Conservation (phyloP, 176 grass and related monocot genomes). For the Lolium multiflorum region DNA sequence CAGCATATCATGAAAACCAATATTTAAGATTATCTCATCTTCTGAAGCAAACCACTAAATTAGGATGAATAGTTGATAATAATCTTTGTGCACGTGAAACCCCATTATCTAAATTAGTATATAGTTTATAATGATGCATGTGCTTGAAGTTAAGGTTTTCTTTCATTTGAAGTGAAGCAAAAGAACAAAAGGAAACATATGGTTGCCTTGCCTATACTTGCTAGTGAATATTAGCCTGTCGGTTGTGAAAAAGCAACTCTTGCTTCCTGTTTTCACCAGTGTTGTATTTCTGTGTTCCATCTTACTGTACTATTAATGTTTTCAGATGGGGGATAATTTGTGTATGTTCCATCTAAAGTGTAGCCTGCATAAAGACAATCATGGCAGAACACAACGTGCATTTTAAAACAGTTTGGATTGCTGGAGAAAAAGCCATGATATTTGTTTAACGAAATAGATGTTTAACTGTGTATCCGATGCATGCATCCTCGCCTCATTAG, state of each 20-base stretch:
- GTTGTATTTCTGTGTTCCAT: neutral
- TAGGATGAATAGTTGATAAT: slow-evolving; percentile 18
- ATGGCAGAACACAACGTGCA: slow-evolving; percentile 15
- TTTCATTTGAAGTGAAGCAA: slow-evolving; percentile 37
- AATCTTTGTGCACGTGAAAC: slow-evolving; percentile 24
- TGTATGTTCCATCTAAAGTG: neutral
- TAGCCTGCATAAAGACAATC: slow-evolving; percentile 24
- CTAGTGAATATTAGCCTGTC: slow-evolving; percentile 3
- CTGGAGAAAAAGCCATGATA: neutral
- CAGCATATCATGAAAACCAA: slow-evolving; percentile 15
- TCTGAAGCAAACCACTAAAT: slow-evolving; percentile 21
- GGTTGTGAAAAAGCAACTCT: neutral
- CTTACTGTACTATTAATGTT: slow-evolving; percentile 33
- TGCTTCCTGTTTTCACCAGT: slow-evolving; percentile 10
- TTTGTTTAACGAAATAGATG: slow-evolving; percentile 23
- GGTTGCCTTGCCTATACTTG: neutral
- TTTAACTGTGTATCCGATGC: neutral
- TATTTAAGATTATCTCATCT: neutral
- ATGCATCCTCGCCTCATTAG: slow-evolving; percentile 6
- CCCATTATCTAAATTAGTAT: slow-evolving; percentile 15
- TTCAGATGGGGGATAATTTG: slow-evolving; percentile 21
- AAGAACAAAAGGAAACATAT: neutral
- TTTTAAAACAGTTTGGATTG: slow-evolving; percentile 16
- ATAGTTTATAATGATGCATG: slow-evolving; percentile 26
- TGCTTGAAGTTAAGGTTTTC: slow-evolving; percentile 32